Base-by-base conservation (phyloP, 768 basidiomycete genomes). In the Suillus cothurnatus region DNA sequence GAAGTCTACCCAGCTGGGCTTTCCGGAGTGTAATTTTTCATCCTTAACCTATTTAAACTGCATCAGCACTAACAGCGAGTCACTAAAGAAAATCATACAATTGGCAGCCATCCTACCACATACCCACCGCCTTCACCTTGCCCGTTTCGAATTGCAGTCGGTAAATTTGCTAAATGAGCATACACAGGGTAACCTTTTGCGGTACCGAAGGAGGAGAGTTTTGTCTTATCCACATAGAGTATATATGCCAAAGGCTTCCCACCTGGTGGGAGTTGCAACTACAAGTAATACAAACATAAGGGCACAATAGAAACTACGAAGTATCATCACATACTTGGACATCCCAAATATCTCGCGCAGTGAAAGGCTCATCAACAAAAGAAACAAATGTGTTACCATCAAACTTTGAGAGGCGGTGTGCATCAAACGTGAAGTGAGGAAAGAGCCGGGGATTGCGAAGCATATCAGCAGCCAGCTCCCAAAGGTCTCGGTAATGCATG, bases 161-260 rank as follows among this genome's bases (percentile, higher is more conserved):
- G 76, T 7, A 82, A 65, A 63, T 79, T 78, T 8, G 70, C 74
- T 49, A 74, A 71, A 15, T 74, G 66, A 4, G 73, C 76, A 52
- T 81, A 67, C 1, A 81, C 74, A 0, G 77, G 80, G 63, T 81
- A 78, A 1, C 75, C 81, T 64, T 80, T 80, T 47, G 69, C 70
- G 1, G 76, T 78, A 0, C 79, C 77, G 68, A 81, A 81, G 7
- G 76, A 74, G 14, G 79, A 82, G 0, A 81, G 69, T 28, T 74
- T 71, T 1, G 77, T 74, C 56, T 81, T 81, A 67, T 82, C 79
- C 3, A 80, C 78, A 71, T 81, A 82, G 0, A 82, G 55, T 36
- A 81, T 77, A 41, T 78, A 72, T 7, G 67, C 65, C 21, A 79
- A 66, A 0, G 77, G 74, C 31, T 74, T 74, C 3, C 67, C 74